Percentiles rank a stretch among this genome's conserved stretches.
Evolutionary conservation across 805 yeast genomes (phyloP).

Genomic region (Candida xiaguanensis): DNA sequence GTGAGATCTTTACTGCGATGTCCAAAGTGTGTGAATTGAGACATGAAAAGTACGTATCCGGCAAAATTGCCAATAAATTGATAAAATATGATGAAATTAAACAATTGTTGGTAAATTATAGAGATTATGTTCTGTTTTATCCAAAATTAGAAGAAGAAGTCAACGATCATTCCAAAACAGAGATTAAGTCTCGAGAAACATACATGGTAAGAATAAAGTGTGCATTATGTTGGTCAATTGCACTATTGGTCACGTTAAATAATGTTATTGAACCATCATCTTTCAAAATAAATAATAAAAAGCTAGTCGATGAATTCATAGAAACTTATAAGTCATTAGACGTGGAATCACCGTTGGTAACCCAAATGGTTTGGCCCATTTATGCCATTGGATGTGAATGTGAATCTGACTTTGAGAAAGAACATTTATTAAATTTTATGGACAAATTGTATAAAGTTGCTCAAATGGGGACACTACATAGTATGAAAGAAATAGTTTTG

Average conservation of each 20-base stretch:
- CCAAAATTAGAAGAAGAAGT: slow-evolving; percentile 17
- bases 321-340: slow-evolving; percentile 45
- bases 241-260: slow-evolving; percentile 25
- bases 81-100: slow-evolving; percentile 30
- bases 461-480: slow-evolving; percentile 51
- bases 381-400: slow-evolving; percentile 49
- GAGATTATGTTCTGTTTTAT: slow-evolving; percentile 40
- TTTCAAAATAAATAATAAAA: slow-evolving; percentile 22
- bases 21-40: slow-evolving; percentile 41
- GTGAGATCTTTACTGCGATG: slow-evolving; percentile 49
- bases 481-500: slow-evolving; percentile 39
- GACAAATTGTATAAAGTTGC: slow-evolving; percentile 43
- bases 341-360: slow-evolving; percentile 43
- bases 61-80: background rate
- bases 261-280: slow-evolving; percentile 25
- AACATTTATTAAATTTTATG: slow-evolving; percentile 28
- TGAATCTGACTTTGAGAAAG: slow-evolving; percentile 26
- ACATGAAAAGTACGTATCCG: slow-evolving; percentile 15
- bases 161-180: background rate
- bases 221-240: slow-evolving; percentile 57
- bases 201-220: slow-evolving; percentile 44
- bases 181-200: background rate
- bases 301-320: slow-evolving; percentile 44
- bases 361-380: slow-evolving; percentile 65
- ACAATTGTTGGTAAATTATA: slow-evolving; percentile 34